Evolutionary conservation across 768 basidiomycete species (phyloP).

Genomic region (Termitomyces sp.): DNA sequence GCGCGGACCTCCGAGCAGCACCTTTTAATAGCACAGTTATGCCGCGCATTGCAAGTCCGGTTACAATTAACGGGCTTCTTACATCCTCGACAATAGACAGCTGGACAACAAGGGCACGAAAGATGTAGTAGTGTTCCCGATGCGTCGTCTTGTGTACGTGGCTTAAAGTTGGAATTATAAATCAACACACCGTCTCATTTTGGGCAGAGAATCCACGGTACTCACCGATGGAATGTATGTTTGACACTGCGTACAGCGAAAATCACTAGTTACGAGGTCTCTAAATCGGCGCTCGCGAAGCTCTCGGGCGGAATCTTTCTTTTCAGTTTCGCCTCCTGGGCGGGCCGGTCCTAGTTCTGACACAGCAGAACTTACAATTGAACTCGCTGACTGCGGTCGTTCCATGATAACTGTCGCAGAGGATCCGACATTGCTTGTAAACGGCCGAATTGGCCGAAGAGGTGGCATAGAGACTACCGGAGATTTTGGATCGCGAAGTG

Average conservation of each 20-base stretch:
- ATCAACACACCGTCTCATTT: not conserved
- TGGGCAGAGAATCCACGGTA: not conserved
- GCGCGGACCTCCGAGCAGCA: constrained; percentile 12
- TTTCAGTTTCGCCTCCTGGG: not conserved
- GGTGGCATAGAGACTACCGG: not conserved
- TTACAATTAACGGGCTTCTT: not conserved
- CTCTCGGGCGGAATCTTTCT: not conserved
- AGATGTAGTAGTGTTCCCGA: not conserved
- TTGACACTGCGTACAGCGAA: not conserved
- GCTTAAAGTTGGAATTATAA: not conserved
- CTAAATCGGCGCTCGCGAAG: not conserved
- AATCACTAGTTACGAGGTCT: not conserved
- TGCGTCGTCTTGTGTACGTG: not conserved
- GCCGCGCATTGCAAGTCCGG: not conserved
- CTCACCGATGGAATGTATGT: not conserved
- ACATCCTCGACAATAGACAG: constrained; percentile 12
- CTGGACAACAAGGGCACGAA: not conserved
- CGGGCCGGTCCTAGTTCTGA: not conserved
- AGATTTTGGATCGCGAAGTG: too few species aligned
- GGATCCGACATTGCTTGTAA: not conserved
- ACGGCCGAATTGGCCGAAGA: not conserved
- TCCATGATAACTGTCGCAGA: not conserved
- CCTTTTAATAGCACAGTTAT: not conserved
- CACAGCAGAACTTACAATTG: not conserved
- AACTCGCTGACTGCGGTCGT: not conserved